Percentiles rank a stretch among this genome's conserved stretches.
Conservation (phyloP, 2,329 filamentous ascomycete genomes). For the Penicillium sp. region DNA sequence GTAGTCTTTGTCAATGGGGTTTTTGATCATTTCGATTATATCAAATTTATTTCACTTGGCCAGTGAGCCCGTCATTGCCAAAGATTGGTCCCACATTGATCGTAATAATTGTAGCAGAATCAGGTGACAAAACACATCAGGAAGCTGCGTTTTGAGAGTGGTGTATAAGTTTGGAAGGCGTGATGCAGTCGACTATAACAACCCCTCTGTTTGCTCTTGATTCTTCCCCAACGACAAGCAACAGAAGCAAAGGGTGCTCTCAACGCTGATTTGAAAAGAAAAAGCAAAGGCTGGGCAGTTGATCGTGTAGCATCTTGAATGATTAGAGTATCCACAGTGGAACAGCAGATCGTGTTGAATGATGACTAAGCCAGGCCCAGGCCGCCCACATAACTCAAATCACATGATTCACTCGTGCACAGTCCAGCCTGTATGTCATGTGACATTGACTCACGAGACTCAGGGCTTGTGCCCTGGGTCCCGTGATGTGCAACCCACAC, state of each 20-base stretch:
- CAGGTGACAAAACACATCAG: too few relatives aligned
- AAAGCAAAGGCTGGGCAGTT: too few relatives aligned
- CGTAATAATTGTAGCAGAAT: not conserved
- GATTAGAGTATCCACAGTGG: not conserved
- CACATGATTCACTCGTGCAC: not conserved
- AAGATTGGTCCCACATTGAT: not conserved
- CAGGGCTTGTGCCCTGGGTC: constrained; percentile 21
- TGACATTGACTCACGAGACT: constrained; percentile 11
- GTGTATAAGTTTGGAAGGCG: too few relatives aligned
- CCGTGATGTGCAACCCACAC: constrained; percentile 32
- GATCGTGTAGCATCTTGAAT: too few relatives aligned
- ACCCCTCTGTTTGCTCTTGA: too few relatives aligned
- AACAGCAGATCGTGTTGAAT: not conserved
- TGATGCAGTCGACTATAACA: too few relatives aligned
- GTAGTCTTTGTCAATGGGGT: constrained; percentile 16
- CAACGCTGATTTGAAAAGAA: too few relatives aligned
- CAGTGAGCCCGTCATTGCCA: not conserved
- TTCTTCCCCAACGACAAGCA: too few relatives aligned
- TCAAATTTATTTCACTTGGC: not conserved
- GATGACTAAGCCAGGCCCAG: not conserved
- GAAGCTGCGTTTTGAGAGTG: too few relatives aligned
- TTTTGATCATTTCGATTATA: not conserved
- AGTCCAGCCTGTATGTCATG: not conserved
- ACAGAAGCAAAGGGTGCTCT: too few relatives aligned
- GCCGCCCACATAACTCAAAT: not conserved